Base-by-base conservation (phyloP, 2,329 filamentous ascomycete species). In the Chalaropsis ovoidea region DNA sequence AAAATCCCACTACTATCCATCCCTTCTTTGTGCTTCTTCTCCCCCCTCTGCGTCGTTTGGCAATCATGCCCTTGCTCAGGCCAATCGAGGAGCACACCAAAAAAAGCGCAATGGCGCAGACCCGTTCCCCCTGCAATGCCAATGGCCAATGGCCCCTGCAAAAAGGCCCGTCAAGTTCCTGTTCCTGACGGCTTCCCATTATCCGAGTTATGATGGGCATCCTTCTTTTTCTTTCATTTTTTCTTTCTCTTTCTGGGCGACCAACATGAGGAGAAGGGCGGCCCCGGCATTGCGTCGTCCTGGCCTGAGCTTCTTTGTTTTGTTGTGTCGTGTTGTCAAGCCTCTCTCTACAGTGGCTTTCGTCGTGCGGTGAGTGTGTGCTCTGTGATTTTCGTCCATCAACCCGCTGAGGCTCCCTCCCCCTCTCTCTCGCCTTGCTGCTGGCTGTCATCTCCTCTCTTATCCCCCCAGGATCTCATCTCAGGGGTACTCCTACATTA, bases 161-260 rank as follows among this genome's bases (percentile, higher is more conserved):
- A 39, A 58, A 58, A 58, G 54, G 54, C 54, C 27, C 54, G 54
- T 58, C 54, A 58, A 58, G 54, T 39, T 58, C 54, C 39, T 58
- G 54, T 58, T 58, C 54, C 54, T 58, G 54, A 39, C 54, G 54
- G 54, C 54, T 58, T 35, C 54, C 24, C 24, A 58, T 39, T 58
- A 58, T 58, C 54, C 54, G 27, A 58, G 54, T 39, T 58, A 11
- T 58, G 27, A 35, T 58, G 27, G 35, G 49, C 49, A 54, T 54
- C 31, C 56, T 39, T 58, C 31, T 35, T 58, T 13, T 15, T 58
- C 24, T 27, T n/a, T n/a, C 31, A 22, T 10, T 19, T 5, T 24
- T 49, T 39, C 42, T 22, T 52, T 52, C 42, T 56, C 49, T 56
- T 58, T 27, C 27, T 43, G 13, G 63, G 60, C 39, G 63, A 17